These are phyloP conservation scores for Heliosperma pusillum DNA, from an alignment of 148 eudicot genomes.

Conservation along the genomic window DNA sequence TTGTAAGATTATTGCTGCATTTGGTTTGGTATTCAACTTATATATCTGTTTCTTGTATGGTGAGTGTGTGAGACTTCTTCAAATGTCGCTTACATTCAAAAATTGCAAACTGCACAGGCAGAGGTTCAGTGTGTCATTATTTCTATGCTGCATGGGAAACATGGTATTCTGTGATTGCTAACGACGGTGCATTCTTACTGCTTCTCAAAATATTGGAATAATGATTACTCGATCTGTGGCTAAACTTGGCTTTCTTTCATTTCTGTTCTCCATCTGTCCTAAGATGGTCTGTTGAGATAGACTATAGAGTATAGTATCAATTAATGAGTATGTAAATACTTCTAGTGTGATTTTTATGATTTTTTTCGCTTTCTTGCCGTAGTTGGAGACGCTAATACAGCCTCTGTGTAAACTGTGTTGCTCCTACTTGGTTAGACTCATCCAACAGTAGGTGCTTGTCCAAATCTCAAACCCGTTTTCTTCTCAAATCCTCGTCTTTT, in stretches of 20 bases:
- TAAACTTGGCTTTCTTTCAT: background rate
- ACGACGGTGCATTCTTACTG: background rate
- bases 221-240: background rate
- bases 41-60: conserved; percentile 21
- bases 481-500: too few relatives aligned
- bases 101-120: background rate
- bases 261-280: too few relatives aligned
- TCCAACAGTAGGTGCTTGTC: background rate
- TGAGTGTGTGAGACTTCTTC: conserved; percentile 15
- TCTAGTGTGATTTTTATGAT: too few relatives aligned
- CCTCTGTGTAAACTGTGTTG: background rate
- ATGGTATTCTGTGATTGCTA: background rate
- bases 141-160: background rate
- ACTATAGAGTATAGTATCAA: too few relatives aligned
- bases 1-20: conserved; percentile 21
- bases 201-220: too few relatives aligned
- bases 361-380: too few relatives aligned
- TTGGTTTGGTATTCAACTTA: conserved; percentile 25
- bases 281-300: background rate
- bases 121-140: background rate
- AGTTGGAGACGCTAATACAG: background rate
- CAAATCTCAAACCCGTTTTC: background rate
- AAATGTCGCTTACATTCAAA: conserved; percentile 2
- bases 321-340: background rate
- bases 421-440: too few relatives aligned